A percentile compares a stretch with the other conserved stretches of the same genome.
These are phyloP conservation scores for Solanum pinnatisectum DNA, from an alignment of 257 asterid genomes.

Conservation along the genomic window DNA sequence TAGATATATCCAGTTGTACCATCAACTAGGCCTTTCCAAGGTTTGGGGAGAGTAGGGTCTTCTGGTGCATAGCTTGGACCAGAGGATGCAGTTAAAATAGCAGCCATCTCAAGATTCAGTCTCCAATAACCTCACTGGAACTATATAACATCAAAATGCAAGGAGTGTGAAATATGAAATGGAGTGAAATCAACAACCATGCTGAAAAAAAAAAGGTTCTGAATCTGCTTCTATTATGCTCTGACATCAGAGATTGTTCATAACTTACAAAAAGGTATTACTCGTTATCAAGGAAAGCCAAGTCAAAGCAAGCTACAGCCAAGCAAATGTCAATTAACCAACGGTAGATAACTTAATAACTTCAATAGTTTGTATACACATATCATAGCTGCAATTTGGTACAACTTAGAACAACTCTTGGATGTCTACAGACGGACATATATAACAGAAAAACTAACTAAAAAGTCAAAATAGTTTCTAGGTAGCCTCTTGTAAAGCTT, in stretches of 20 bases:
- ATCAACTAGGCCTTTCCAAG: slow-evolving; percentile 93
- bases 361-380: background rate
- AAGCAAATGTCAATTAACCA: background rate
- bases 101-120: slow-evolving; percentile 43
- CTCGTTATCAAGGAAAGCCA: background rate
- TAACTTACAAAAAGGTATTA: background rate
- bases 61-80: slow-evolving; percentile 85
- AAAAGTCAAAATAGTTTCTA: background rate
- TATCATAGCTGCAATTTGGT: background rate
- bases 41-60: slow-evolving; percentile 90
- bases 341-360: background rate
- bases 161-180: background rate
- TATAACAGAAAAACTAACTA: background rate
- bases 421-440: background rate
- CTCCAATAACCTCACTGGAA: background rate
- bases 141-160: background rate
- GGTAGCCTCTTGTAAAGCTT: background rate
- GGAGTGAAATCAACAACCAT: background rate
- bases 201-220: background rate
- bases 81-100: slow-evolving; percentile 40
- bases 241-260: background rate
- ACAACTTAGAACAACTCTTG: background rate
- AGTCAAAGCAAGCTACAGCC: background rate
- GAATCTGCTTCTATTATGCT: background rate
- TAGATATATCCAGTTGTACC: slow-evolving; percentile 77